Percentiles rank a stretch among this genome's conserved stretches.
Evolutionary conservation across 2,329 filamentous ascomycete species (phyloP).

Genomic region (Pseudogymnoascus sp.): DNA sequence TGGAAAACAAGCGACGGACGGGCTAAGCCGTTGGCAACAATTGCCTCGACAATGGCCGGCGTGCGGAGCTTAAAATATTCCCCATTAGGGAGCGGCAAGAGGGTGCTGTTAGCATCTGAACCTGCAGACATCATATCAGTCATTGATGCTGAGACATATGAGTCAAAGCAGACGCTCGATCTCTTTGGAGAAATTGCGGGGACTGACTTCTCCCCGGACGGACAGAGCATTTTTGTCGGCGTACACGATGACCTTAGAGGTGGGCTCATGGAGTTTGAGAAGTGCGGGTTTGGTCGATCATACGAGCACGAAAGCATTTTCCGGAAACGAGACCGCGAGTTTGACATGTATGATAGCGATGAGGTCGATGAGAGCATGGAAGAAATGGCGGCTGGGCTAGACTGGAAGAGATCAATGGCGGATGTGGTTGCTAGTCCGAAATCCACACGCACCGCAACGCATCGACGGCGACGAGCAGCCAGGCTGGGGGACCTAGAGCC

Average conservation of each 20-base stretch:
- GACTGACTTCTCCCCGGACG: conserved; percentile 57
- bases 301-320: conserved; percentile 18
- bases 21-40: conserved; percentile 41
- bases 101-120: conserved; percentile 63
- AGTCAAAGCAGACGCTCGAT: conserved; percentile 60
- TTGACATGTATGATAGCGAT: conserved; percentile 6
- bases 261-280: conserved; percentile 37
- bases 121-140: conserved; percentile 66
- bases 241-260: conserved; percentile 59
- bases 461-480: conserved; percentile 3
- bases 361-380: not conserved
- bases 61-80: conserved; percentile 65
- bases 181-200: conserved; percentile 71
- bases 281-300: conserved; percentile 21
- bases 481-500: not conserved
- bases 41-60: conserved; percentile 60
- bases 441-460: conserved; percentile 7
- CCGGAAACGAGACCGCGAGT: conserved; percentile 7
- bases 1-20: conserved; percentile 49
- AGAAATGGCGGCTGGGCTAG: conserved; percentile 2
- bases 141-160: conserved; percentile 58
- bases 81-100: conserved; percentile 57
- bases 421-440: conserved; percentile 3
- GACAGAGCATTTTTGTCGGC: conserved; percentile 58
- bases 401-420: conserved; percentile 8